Conservation (phyloP, 345 rosid species). For the Cardamine resedifolia region DNA sequence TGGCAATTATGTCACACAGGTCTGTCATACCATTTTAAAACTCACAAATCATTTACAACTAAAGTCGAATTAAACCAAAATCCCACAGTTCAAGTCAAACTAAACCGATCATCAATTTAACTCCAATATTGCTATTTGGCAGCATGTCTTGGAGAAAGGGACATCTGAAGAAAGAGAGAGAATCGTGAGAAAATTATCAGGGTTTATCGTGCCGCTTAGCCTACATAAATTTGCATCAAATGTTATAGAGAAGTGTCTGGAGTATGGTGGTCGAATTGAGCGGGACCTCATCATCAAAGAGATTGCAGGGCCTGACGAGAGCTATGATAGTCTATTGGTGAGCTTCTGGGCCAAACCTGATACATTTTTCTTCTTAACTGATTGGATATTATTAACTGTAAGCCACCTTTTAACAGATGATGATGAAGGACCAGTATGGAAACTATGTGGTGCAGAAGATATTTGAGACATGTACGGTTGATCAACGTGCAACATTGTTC, state of each 20-base stretch:
- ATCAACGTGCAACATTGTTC: constrained; percentile 48
- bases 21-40: constrained; percentile 20
- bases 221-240: constrained; percentile 75
- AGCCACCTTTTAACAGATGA: constrained; percentile 37
- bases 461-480: constrained; percentile 52
- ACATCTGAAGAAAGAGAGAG: constrained; percentile 50
- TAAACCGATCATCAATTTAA: background rate
- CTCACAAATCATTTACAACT: background rate
- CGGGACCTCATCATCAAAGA: constrained; percentile 58
- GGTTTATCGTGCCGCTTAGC: constrained; percentile 60
- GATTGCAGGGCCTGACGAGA: constrained; percentile 53
- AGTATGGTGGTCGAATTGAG: constrained; percentile 51
- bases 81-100: background rate
- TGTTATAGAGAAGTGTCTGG: constrained; percentile 71
- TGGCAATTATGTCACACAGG: constrained; percentile 81
- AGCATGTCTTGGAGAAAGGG: constrained; percentile 72
- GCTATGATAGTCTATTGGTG: constrained; percentile 59
- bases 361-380: background rate
- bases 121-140: constrained; percentile 25
- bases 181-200: constrained; percentile 55
- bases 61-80: background rate
- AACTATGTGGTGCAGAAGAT: constrained; percentile 76
- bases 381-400: constrained; percentile 21
- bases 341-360: constrained; percentile 29
- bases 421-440: constrained; percentile 80